Percentiles rank a stretch among this genome's conserved stretches.
Conservation (phyloP, 2,329 filamentous ascomycete genomes). For the Chaetomium strumarium region DNA sequence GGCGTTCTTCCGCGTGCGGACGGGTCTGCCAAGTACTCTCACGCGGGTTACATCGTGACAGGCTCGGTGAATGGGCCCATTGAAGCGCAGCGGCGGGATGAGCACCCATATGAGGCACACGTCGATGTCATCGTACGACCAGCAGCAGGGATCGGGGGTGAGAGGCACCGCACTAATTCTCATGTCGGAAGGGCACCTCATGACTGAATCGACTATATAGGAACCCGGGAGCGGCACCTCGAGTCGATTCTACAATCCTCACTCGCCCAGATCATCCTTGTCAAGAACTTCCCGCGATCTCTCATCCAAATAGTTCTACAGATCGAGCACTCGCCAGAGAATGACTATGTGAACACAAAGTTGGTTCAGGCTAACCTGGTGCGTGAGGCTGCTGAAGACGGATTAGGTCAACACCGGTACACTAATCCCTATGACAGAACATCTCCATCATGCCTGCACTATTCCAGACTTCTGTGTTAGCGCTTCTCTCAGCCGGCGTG, state of each 20-base stretch:
- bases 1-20: slow-evolving; percentile 64
- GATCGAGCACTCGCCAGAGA: slow-evolving; percentile 61
- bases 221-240: slow-evolving; percentile 72
- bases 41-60: slow-evolving; percentile 72
- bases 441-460: slow-evolving; percentile 75
- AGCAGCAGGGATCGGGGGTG: slow-evolving; percentile 75
- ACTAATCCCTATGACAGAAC: slow-evolving; percentile 47
- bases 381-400: slow-evolving; percentile 26
- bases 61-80: slow-evolving; percentile 88
- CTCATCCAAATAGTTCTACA: slow-evolving; percentile 81
- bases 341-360: slow-evolving; percentile 57
- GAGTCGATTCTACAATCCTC: slow-evolving; percentile 70
- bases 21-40: slow-evolving; percentile 72
- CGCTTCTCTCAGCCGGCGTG: slow-evolving; percentile 75
- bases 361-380: slow-evolving; percentile 56
- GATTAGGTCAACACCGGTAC: not conserved
- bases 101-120: slow-evolving; percentile 83
- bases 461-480: slow-evolving; percentile 70
- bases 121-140: slow-evolving; percentile 89
- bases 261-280: slow-evolving; percentile 66
- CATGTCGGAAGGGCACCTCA: slow-evolving; percentile 8
- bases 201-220: slow-evolving; percentile 35
- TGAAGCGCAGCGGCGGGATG: slow-evolving; percentile 81
- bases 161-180: slow-evolving; percentile 25
- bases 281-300: slow-evolving; percentile 68